Evolutionary conservation across 2,329 filamentous ascomycete species (phyloP).

Genomic region (Fusarium luffae): DNA sequence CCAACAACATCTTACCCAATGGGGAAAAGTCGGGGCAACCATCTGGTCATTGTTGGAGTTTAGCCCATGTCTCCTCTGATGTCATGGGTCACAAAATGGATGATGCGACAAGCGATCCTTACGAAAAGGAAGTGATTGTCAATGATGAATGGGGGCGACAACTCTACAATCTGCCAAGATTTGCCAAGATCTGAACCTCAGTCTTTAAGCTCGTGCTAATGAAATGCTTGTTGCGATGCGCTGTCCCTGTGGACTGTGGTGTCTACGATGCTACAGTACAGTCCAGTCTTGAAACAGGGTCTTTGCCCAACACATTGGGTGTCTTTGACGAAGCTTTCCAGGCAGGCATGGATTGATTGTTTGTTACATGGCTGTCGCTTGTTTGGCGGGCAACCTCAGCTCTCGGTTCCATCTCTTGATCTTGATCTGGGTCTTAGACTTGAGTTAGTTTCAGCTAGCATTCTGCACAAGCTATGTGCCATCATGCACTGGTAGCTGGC

Average conservation of each 20-base stretch:
- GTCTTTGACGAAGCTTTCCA: slow-evolving; percentile 12
- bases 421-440: slow-evolving; percentile 7
- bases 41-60: slow-evolving; percentile 8
- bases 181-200: slow-evolving; percentile 11
- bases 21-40: slow-evolving; percentile 18
- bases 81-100: slow-evolving; percentile 28
- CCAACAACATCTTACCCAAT: slow-evolving; percentile 25
- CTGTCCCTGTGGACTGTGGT: background rate
- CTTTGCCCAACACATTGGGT: slow-evolving; percentile 1
- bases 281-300: slow-evolving; percentile 3
- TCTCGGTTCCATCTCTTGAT: slow-evolving; percentile 1
- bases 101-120: slow-evolving; percentile 32
- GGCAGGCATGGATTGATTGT: background rate
- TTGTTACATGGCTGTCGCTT: background rate
- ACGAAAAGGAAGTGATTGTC: slow-evolving; percentile 25
- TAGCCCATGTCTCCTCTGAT: slow-evolving; percentile 31
- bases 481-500: background rate
- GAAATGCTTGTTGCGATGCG: background rate
- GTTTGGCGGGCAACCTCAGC: slow-evolving; percentile 4
- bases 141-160: slow-evolving; percentile 21
- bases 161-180: slow-evolving; percentile 14
- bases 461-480: background rate
- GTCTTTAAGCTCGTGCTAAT: background rate
- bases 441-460: slow-evolving; percentile 26
- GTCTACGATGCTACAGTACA: background rate